Base-by-base conservation (phyloP, 2,329 filamentous ascomycete species). In the Sporothrix pseudoabietina region DNA sequence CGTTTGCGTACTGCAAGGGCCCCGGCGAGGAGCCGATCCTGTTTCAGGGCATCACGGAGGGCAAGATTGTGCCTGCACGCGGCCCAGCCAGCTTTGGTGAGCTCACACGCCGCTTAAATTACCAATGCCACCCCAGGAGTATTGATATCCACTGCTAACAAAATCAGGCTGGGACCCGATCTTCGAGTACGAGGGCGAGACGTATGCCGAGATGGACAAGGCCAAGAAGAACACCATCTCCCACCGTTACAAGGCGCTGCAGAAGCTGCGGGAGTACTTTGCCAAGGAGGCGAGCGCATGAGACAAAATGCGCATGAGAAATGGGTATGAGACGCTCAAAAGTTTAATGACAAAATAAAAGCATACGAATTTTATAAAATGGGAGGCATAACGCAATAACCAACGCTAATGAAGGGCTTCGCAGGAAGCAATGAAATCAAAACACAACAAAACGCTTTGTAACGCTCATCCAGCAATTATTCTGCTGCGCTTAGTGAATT, bases 171-270 rank as follows among this genome's bases (percentile, higher is more conserved):
- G 96, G 96, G 96, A 99, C 81, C 90, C 96, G 1, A 91, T 97
- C 76, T 99, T 99, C 78, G 96, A 99, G 83, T 95, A 97, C 77
- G 88, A 97, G 76, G 94, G 94, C 57, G 85, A 93, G 83, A 99
- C 96, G 84, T 69, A 97, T 80, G 96, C 96, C 39, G 96, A 99
- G 84, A 99, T 99, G 96, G 92, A 94, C 70, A 94, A 92, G 82
- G 83, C 81, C 10, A 89, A 90, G 80, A 97, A 97, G 89, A 99
- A 98, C 84, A 89, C 90, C 79, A 93, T 99, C 79, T 98, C 94
- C 35, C 96, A 99, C 83, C 92, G 96, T 59, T 91, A 88, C 76
- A 93, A 91, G 79, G 96, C 96, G n/a, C 84, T 99, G 71, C 87
- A 90, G 76, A 97, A 97, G 83, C 86, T 99, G 76, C 92, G 93